Conservation (phyloP, 192 early-diverging fungal genomes). For the Backusella morwellensis region DNA sequence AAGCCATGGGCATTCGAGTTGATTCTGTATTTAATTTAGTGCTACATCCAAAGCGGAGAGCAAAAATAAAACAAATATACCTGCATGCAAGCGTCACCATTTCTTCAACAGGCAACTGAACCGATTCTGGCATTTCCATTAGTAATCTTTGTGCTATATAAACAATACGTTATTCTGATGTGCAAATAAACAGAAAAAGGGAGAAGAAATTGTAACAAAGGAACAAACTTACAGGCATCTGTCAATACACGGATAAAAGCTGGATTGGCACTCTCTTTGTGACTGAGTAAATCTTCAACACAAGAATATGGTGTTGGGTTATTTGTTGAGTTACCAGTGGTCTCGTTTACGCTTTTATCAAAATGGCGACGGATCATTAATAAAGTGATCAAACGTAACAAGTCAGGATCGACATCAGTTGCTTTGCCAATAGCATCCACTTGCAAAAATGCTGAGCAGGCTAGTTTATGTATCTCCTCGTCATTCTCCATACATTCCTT, state of each 20-base stretch:
- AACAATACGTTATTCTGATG: constrained; percentile 21
- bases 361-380: constrained; percentile 13
- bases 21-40: constrained; percentile 41
- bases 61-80: constrained; percentile 46
- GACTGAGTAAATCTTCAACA: constrained; percentile 26
- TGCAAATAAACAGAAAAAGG: background rate
- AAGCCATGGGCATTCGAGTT: constrained; percentile 64
- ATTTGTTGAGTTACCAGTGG: background rate
- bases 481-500: constrained; percentile 34
- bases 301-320: constrained; percentile 15
- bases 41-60: background rate
- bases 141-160: constrained; percentile 46
- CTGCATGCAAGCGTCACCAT: constrained; percentile 36
- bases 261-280: constrained; percentile 18
- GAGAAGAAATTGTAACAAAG: background rate
- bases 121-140: constrained; percentile 31
- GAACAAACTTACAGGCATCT: constrained; percentile 21
- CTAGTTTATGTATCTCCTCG: constrained; percentile 31
- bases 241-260: constrained; percentile 27
- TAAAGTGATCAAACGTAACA: constrained; percentile 23
- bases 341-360: background rate
- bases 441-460: constrained; percentile 12
- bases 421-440: constrained; percentile 14
- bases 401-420: constrained; percentile 26
- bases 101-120: constrained; percentile 36